Base-by-base conservation (phyloP, 257 asterid species). In the Ocimum tenuiflorum region DNA sequence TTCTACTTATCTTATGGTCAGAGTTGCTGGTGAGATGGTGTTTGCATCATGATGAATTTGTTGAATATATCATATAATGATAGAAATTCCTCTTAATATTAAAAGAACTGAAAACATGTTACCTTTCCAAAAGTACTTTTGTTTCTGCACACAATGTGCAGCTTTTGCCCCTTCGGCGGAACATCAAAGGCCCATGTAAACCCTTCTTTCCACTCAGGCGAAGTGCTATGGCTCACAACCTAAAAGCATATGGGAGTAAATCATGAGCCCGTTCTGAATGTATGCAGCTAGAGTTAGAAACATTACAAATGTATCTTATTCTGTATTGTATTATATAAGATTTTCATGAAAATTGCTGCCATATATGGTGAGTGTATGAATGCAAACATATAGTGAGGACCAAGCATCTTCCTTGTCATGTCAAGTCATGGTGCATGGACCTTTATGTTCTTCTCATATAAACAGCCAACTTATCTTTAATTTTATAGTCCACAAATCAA, bases 161-260 rank as follows among this genome's bases (percentile, higher is more conserved):
- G 74, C 90, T 87, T 90, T 77, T 90, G 97, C 65, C 94, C 95
- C 79, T 84, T 90, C 1, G 97, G 97, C n/a, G 97, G 97, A 20
- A 81, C 84, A 67, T 90, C 95, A 57, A 90, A 90, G 62, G 91
- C 95, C 97, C 97, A 90, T 14, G 90, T 82, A 82, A 90, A 90
- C 52, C 72, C 79, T 79, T 90, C 91, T 42, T 87, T 69, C 97
- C 95, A 87, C 81, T 90, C 95, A 12, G 95, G 95, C 0, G 90
- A 81, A 8, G 81, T 72, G 77, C 58, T 80, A 61, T 81, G 86
- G 80, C 75, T 79, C 77, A 87, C 86, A 23, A 86, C 90, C 97
- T 89, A 74, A 53, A 55, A 54, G 50, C 18, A 57, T 33, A 14
- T 24, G 23, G 68, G 47, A 54, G 38, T 38, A 15, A 66, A 56